Base-by-base conservation (phyloP, 345 rosid genomes). In the Brassica rapa region DNA sequence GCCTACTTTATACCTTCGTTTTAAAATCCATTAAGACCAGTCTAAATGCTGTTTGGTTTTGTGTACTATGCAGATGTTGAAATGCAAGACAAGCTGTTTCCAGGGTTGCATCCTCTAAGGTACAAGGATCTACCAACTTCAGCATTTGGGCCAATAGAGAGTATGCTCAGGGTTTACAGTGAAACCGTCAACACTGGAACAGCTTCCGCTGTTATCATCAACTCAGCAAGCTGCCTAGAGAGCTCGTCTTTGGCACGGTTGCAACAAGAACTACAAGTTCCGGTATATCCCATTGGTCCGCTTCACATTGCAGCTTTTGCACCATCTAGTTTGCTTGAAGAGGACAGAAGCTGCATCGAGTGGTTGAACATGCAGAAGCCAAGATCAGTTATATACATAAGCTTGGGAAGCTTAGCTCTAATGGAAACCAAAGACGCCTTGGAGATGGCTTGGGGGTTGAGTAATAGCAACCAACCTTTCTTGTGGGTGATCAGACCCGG, bases 371-470 rank as follows among this genome's bases (percentile, higher is more conserved):
- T 69, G 23, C 90, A 77, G 8, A 55, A 81, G 39, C 79, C 71
- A 12, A 66, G 79, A 5, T 88, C 94, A 0, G 91, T 90, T 15
- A 83, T 82, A 0, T 91, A 90, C 77, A 78, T 93, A 46, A 83
- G 93, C 77, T 86, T 93, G 32, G 97, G 97, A 21, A 89, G 88
- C 71, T 41, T 86, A 21, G 84, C 77, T 72, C 66, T 84, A 29
- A 74, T 73, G 63, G 46, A 72, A 62, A 62, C 74, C 41, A 68
- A 81, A 49, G 84, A 81, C 11, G 3, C 59, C 70, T 49, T 62
- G 73, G 81, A 81, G 37, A 81, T 84, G 82, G 84, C 84, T 14
- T 51, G 84, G 82, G 88, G 84, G 0, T 25, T 87, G 12, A 83
- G 82, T 4, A 72, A 82, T 16, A 79, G 86, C 66, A 72, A 85